Base-by-base conservation (phyloP, 2,329 filamentous ascomycete genomes). In the Coniochaeta pulveracea region DNA sequence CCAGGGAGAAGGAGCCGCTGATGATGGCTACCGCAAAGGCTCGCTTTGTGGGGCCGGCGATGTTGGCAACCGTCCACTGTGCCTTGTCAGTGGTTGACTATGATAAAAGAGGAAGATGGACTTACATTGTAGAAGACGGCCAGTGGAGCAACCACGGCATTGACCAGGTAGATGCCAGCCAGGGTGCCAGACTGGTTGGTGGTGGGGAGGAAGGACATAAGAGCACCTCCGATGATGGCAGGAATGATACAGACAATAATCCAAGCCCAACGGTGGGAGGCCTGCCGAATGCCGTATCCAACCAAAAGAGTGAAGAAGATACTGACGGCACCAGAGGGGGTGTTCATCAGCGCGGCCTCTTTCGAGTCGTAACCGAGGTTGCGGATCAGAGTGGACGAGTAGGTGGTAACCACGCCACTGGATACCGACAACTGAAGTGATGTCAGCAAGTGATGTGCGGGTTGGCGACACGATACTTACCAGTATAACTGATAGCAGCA, bases 401-500 rank as follows among this genome's bases (percentile, higher is more conserved):
- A 74, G 2, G 63, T 68, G 1, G 63, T 69, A 30, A 72, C 56
- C 22, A 72, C 65, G 28, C 68, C 69, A 36, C 58, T 63, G 1
- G 65, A 67, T n/a, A 69, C 60, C 5, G 64, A 68, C 19, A 66
- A 48, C 50, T 61, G 18, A 3, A 33, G 11, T 18, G 14, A 29
- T 3, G 19, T 31, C 28, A 22, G 28, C 11, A 12, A 19, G 27
- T 14, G 9, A 28, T 5, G 33, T 21, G 10, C 12, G 6, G 8
- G 48, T 52, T 47, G 47, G 40, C 11, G 26, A n/a, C 18, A 37
- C 18, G 33, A 10, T 3, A 50, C 58, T 47, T 47, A 66, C 63
- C 43, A 68, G 49, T 11, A 69, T 49, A 12, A 66, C 66, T 18
- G 64, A 57, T 3, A 72, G 25, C 19, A 63, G 46, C 44, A 74